Percentiles rank a stretch among this genome's conserved stretches.
phyloP scores from a whole-genome alignment of 345 rosid genomes.

The Capsella bursapastoris region DNA sequence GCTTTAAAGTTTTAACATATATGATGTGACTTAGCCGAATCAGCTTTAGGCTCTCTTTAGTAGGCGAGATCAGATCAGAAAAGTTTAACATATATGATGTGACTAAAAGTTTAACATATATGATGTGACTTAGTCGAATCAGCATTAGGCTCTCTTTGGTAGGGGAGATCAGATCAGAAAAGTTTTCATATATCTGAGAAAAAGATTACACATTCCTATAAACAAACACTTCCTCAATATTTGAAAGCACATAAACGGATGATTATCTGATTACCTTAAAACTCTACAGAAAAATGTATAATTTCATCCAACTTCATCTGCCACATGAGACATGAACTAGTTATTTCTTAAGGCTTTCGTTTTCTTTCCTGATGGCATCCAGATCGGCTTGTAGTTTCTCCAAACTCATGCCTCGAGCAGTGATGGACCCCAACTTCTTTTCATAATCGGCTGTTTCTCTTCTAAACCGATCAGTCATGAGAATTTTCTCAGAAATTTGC shows the following conservation, averaged over 20 bases:
- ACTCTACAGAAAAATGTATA: not conserved
- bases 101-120: not conserved
- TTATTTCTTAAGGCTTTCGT: slow-evolving; percentile 53
- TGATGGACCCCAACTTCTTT: slow-evolving; percentile 69
- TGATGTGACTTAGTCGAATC: not conserved
- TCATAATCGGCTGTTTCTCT: slow-evolving; percentile 73
- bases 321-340: not conserved
- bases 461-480: slow-evolving; percentile 60
- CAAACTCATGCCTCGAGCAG: slow-evolving; percentile 56
- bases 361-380: slow-evolving; percentile 62
- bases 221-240: slow-evolving; percentile 1
- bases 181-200: not conserved
- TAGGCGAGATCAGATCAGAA: not conserved
- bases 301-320: not conserved
- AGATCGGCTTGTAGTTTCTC: slow-evolving; percentile 69
- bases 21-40: not conserved
- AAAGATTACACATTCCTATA: not conserved
- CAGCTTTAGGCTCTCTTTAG: not conserved
- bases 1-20: slow-evolving; percentile 7
- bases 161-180: not conserved
- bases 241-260: not conserved
- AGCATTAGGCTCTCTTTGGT: not conserved
- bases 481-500: slow-evolving; percentile 70
- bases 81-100: not conserved
- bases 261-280: not conserved